Conservation (phyloP, 139 green algal genomes). For the Volvox reticuliferus region DNA sequence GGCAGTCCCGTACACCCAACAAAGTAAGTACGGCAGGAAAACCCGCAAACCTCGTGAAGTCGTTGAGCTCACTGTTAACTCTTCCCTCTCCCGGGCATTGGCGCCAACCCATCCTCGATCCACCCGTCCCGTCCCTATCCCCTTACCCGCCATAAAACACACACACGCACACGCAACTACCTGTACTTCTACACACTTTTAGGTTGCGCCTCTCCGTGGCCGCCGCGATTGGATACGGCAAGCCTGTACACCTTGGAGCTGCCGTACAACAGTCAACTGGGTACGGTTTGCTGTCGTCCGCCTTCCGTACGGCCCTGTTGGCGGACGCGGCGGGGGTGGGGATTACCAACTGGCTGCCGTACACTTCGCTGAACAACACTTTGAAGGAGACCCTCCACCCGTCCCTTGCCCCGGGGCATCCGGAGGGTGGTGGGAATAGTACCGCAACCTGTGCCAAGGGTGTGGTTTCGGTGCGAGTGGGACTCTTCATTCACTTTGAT, state of each 20-base stretch:
- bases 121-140: too few relatives aligned
- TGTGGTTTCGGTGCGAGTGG: slow-evolving; percentile 12
- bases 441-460: not conserved
- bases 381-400: too few relatives aligned
- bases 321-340: slow-evolving; percentile 18
- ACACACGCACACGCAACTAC: too few relatives aligned
- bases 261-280: not conserved
- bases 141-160: too few relatives aligned
- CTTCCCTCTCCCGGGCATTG: too few relatives aligned
- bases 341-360: slow-evolving; percentile 30
- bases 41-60: too few relatives aligned
- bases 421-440: not conserved
- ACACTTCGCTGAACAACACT: not conserved
- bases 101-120: too few relatives aligned
- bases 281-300: not conserved
- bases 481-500: slow-evolving; percentile 29
- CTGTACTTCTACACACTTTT: too few relatives aligned
- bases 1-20: not conserved
- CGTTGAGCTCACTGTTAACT: too few relatives aligned
- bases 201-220: not conserved
- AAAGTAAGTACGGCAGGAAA: slow-evolving; percentile 8
- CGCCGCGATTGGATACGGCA: slow-evolving; percentile 28
- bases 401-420: not conserved
- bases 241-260: slow-evolving; percentile 20
- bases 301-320: not conserved